Conservation (phyloP, 805 yeast species). For the Kuraishia borneana region DNA sequence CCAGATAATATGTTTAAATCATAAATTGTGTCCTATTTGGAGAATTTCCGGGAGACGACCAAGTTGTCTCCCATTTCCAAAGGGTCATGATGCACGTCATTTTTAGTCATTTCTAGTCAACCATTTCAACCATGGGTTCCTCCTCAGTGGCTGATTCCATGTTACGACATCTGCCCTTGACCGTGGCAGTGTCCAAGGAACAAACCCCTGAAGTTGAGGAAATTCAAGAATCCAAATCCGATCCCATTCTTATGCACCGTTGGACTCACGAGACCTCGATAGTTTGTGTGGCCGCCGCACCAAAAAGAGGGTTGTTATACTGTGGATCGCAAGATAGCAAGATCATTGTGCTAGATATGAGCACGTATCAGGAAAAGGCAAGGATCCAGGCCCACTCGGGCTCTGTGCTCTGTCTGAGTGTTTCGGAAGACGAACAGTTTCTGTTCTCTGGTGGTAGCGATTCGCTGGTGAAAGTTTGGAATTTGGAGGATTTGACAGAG, state of each 20-base stretch:
- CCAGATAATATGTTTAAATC: too few species aligned
- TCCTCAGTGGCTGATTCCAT: too few species aligned
- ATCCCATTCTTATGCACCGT: conserved; percentile 40
- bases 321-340: conserved; percentile 89
- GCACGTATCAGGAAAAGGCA: conserved; percentile 45
- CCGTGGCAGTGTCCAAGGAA: neutral
- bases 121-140: too few species aligned
- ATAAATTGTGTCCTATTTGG: too few species aligned
- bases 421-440: conserved; percentile 39
- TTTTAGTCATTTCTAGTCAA: too few species aligned
- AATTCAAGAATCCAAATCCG: neutral
- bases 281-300: conserved; percentile 58
- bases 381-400: conserved; percentile 56
- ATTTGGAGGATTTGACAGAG: conserved; percentile 34
- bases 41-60: too few species aligned
- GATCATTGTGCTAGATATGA: conserved; percentile 59
- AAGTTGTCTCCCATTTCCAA: too few species aligned
- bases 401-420: conserved; percentile 60
- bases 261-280: conserved; percentile 73
- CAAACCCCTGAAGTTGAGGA: neutral
- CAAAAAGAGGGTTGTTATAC: conserved; percentile 45
- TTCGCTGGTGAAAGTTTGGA: conserved; percentile 82
- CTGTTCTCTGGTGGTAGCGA: conserved; percentile 86
- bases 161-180: neutral
- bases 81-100: too few species aligned